These are phyloP conservation scores for Trametes elegans DNA, from an alignment of 768 basidiomycete species.

Conservation along the genomic window DNA sequence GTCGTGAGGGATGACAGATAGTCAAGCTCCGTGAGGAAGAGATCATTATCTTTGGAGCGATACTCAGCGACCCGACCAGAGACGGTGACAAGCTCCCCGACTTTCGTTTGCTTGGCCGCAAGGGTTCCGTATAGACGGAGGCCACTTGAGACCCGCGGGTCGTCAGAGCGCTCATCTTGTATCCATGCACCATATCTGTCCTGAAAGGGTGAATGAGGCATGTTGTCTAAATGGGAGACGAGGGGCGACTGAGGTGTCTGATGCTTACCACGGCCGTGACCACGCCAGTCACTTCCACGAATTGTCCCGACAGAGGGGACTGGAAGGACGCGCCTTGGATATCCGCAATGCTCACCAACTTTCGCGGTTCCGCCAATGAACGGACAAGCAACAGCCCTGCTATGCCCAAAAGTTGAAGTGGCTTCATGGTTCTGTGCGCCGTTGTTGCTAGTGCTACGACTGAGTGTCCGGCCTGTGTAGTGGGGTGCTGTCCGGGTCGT, in stretches of 20 bases:
- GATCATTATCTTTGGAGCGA: conserved; percentile 45
- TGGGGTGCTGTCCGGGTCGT: too few relatives aligned
- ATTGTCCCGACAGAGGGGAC: conserved; percentile 45
- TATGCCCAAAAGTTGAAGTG: too few relatives aligned
- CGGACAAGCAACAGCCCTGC: too few relatives aligned
- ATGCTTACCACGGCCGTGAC: conserved; percentile 51
- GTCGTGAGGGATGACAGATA: conserved; percentile 43
- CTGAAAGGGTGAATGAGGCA: conserved; percentile 25
- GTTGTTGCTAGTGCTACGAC: too few relatives aligned
- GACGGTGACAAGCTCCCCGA: conserved; percentile 49
- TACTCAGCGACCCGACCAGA: conserved; percentile 49
- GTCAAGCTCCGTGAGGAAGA: conserved; percentile 48
- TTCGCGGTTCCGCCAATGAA: background rate
- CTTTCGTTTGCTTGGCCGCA: conserved; percentile 33
- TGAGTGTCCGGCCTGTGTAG: too few relatives aligned
- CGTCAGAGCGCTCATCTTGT: conserved; percentile 40
- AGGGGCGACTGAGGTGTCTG: too few relatives aligned
- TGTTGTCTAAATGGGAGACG: background rate
- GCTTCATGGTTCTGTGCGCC: too few relatives aligned
- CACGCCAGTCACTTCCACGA: conserved; percentile 48
- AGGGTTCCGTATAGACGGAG: conserved; percentile 48
- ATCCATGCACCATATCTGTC: conserved; percentile 49
- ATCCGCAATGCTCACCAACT: conserved; percentile 30
- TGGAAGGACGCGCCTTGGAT: conserved; percentile 50
- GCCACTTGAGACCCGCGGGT: conserved; percentile 50